Conservation (phyloP, 169 alveolate genomes). For the Toxoplasma gondii region DNA sequence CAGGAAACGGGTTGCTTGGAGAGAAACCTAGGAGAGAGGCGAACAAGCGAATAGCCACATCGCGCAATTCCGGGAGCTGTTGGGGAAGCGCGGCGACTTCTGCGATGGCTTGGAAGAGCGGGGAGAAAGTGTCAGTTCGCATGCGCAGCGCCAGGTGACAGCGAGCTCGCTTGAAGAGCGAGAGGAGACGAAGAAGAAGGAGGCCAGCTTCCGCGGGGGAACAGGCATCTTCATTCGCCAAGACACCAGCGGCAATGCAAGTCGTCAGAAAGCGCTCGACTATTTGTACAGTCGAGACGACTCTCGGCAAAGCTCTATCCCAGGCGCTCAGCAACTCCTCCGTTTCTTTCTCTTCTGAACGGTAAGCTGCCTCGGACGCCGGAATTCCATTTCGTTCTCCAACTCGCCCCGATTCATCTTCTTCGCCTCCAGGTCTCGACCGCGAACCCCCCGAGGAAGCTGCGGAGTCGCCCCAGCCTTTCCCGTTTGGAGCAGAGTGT, state of each 20-base stretch:
- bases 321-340: not conserved
- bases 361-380: no score
- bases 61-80: not conserved
- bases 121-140: not conserved
- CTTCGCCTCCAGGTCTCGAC: no score
- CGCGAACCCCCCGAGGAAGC: no score
- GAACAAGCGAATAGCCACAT: not conserved
- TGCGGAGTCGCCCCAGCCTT: no score
- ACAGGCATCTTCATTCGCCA: not conserved
- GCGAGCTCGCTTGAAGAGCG: not conserved
- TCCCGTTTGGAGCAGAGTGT: no score
- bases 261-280: constrained; percentile 9
- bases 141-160: not conserved
- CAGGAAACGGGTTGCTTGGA: no score
- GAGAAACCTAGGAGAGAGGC: not conserved
- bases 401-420: no score
- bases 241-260: not conserved
- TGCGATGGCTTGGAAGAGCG: not conserved
- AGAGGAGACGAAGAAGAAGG: not conserved
- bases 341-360: not conserved
- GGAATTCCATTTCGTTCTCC: no score
- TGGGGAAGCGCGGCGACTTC: constrained; percentile 15
- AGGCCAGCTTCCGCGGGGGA: not conserved
- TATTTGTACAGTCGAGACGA: not conserved
- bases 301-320: not conserved